Base-by-base conservation (phyloP, 495 filamentous ascomycete species). In the Trichoderma erinaceum region DNA sequence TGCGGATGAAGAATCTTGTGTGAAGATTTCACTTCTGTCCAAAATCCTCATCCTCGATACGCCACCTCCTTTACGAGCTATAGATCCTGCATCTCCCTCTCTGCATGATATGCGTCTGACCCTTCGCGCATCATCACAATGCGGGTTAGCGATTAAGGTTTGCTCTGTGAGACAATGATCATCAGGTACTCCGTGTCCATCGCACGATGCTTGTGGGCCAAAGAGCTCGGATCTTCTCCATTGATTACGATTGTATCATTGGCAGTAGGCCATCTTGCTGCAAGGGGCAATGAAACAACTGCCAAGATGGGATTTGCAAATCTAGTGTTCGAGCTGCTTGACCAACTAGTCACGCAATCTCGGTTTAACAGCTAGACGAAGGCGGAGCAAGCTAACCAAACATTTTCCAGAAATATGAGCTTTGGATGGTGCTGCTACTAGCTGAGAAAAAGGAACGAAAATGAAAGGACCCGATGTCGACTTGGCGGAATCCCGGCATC, bases 181-280 rank as follows among this genome's bases (percentile, higher is more conserved):
- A 61, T 61, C 56, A 61, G 56, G 29, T 61, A 25, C 56, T 61
- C 56, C 56, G 25, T 61, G 16, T 61, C 56, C 13, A 25, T 61
- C 7, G 56, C 56, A 61, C 56, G 56, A 61, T 61, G 56, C 56
- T 61, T 12, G 56, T 61, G 56, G 56, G 25, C 56, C 56, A 56
- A 10, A 56, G 56, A 25, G 56, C 13, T 61, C 25, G 11, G 56
- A 61, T 61, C 56, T 61, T 61, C 16, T 61, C 23, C 56, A 29
- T 7, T 32, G 25, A 61, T 27, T 32, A 61, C 25, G 29, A 61
- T 58, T 27, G 50, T 21, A 12, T 25, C 56, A 61, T 21, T 52
- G 21, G 21, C 48, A 52, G 18, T n/a, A 23, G 23, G 56, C 29
- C 25, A 27, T 61, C 56, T 18, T 61, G 27, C 56, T 56, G 50